Evolutionary conservation across 2,329 filamentous ascomycete genomes (phyloP).

Genomic region (Fusarium nurragi): DNA sequence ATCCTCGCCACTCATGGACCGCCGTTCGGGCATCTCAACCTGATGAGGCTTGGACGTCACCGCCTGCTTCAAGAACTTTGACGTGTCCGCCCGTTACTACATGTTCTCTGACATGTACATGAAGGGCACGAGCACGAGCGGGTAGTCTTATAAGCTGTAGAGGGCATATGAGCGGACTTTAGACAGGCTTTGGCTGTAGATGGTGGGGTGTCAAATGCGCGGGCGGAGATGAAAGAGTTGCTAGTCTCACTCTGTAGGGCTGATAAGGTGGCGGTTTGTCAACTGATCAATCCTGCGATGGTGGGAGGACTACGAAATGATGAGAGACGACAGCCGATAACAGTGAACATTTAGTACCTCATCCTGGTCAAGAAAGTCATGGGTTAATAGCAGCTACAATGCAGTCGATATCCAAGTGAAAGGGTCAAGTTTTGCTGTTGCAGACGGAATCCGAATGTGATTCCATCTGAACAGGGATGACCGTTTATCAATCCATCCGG

Average conservation of each 20-base stretch:
- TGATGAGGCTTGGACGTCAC: conserved; percentile 47
- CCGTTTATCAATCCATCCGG: conserved; percentile 10
- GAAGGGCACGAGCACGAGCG: conserved; percentile 56
- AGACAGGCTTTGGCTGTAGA: neutral
- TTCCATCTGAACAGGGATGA: neutral
- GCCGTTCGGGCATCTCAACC: conserved; percentile 50
- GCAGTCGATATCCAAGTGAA: too few species aligned
- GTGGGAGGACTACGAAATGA: conserved; percentile 12
- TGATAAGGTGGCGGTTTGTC: neutral
- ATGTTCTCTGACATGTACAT: conserved; percentile 75
- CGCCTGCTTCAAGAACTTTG: conserved; percentile 58
- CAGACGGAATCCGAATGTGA: neutral
- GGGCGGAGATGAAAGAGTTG: conserved; percentile 7
- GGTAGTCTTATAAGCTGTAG: conserved; percentile 45
- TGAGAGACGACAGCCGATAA: conserved; percentile 5
- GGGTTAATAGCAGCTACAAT: neutral
- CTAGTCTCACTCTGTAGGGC: neutral
- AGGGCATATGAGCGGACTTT: conserved; percentile 30
- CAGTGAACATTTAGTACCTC: neutral
- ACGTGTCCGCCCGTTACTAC: conserved; percentile 65
- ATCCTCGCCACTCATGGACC: conserved; percentile 54
- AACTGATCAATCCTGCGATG: conserved; percentile 20
- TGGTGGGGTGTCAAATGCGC: conserved; percentile 1
- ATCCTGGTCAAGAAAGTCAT: too few species aligned
- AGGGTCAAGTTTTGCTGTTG: too few species aligned